These are phyloP conservation scores for Gossypium davidsonii DNA, from an alignment of 441 rosid genomes.

Conservation along the genomic window DNA sequence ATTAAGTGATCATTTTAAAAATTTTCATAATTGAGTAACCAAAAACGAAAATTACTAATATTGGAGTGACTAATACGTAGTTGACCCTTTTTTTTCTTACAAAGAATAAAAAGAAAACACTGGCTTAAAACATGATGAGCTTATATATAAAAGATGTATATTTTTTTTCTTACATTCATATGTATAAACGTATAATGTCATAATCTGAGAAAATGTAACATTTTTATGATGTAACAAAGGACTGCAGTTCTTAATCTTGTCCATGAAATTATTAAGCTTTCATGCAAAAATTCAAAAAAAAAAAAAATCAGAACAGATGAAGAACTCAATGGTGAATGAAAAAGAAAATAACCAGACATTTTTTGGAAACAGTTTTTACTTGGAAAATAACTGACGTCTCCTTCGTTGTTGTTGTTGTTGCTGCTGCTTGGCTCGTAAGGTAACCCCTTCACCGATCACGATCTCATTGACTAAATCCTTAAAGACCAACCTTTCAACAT, in stretches of 20 bases:
- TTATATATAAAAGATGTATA: neutral
- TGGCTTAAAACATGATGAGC: neutral
- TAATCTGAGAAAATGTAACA: constrained; percentile 16
- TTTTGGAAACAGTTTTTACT: constrained; percentile 26
- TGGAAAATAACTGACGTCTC: constrained; percentile 50
- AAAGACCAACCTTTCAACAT: constrained; percentile 69
- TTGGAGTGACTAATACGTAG: no score
- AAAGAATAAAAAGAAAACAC: neutral
- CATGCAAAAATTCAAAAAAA: neutral
- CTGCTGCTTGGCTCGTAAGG: constrained; percentile 22
- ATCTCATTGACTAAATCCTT: constrained; percentile 78
- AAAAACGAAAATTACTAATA: no score
- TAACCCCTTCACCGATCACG: constrained; percentile 47
- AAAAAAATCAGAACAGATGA: neutral
- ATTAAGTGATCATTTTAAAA: no score
- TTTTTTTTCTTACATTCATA: neutral
- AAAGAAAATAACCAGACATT: constrained; percentile 8
- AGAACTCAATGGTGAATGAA: neutral
- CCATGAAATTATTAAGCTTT: constrained; percentile 23
- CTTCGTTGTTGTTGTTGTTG: constrained; percentile 24
- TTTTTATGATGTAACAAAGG: constrained; percentile 19
- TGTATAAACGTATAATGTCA: constrained; percentile 16
- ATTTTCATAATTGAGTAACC: no score
- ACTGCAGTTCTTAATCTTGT: constrained; percentile 17
- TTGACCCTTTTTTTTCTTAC: no score